A percentile compares a stretch with the other conserved stretches of the same genome.
These are phyloP conservation scores for Xylaria multiplex DNA, from an alignment of 2,329 filamentous ascomycete genomes.

Conservation along the genomic window DNA sequence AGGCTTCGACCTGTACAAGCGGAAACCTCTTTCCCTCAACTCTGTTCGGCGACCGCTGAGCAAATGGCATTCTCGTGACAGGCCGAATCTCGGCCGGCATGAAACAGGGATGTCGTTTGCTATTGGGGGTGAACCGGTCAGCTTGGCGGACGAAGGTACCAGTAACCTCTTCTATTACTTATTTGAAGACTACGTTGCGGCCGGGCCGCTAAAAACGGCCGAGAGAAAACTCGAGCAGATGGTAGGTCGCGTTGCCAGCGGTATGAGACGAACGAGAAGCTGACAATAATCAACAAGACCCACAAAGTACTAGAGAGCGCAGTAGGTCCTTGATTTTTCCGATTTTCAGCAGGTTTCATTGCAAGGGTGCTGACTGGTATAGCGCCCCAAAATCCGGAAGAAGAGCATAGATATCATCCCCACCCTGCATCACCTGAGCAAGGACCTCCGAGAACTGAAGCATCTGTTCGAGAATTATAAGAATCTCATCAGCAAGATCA, in stretches of 20 bases:
- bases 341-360: slow-evolving; percentile 15
- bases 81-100: slow-evolving; percentile 35
- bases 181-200: slow-evolving; percentile 73
- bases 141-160: slow-evolving; percentile 59
- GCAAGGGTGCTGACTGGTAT: slow-evolving; percentile 25
- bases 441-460: slow-evolving; percentile 68
- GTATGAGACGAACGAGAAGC: slow-evolving; percentile 20
- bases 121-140: slow-evolving; percentile 31
- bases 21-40: slow-evolving; percentile 56
- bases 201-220: slow-evolving; percentile 62
- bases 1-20: slow-evolving; percentile 53
- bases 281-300: slow-evolving; percentile 46
- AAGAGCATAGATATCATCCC: slow-evolving; percentile 65
- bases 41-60: slow-evolving; percentile 50
- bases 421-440: slow-evolving; percentile 67
- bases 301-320: slow-evolving; percentile 49
- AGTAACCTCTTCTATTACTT: slow-evolving; percentile 73
- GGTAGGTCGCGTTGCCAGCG: slow-evolving; percentile 49
- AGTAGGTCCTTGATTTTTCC: slow-evolving; percentile 43
- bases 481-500: slow-evolving; percentile 68
- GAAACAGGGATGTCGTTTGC: slow-evolving; percentile 40
- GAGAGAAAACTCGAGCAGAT: slow-evolving; percentile 60
- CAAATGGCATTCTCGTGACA: slow-evolving; percentile 52
- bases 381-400: slow-evolving; percentile 50
- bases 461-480: slow-evolving; percentile 70